Base-by-base conservation (phyloP, 2,329 filamentous ascomycete species). In the Xylariaceae sp. region DNA sequence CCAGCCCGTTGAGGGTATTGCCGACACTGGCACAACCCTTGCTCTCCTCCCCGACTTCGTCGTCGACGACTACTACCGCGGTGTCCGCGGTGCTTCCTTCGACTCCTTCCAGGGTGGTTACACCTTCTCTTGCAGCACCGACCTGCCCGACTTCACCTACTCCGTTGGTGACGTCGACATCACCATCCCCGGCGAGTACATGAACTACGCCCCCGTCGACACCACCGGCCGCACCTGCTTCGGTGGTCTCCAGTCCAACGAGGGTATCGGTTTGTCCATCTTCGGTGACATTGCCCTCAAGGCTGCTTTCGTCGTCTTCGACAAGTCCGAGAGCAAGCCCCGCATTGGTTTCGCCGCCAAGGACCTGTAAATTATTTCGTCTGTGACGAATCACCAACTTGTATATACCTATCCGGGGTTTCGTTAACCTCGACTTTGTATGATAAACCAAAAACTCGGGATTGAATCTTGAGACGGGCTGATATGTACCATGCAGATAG, bases 281-380 rank as follows among this genome's bases (percentile, higher is more conserved):
- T 83, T 85, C 61, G 86, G 86, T 35, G 85, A 88, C 66, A 77
- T 86, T 64, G 85, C 87, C 75, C 77, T 88, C 60, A 88, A 88
- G 80, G 78, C 78, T 64, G 81, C 84, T 67, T 88, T 84, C 67
- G 83, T 84, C 51, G 80, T 88, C 59, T 87, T 86, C 65, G 81
- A 86, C 70, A 53, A 58, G 53, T 68, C 72, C 5, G 63, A 74
- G 48, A 47, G 61, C 50, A 74, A 72, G 3, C 77, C 76, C 13
- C 69, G 72, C 50, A 68, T 81, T 30, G 78, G 78, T 45, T 79
- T 78, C 62, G 78, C 78, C 54, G 57, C 61, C 23, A 75, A 75
- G 68, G 55, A 54, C 59, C 55, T 67, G 55, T 63, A 61, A 44
- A 56, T 51, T 30, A 6, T 30, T 30, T 30, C 23, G 23, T 30